Evolutionary conservation across 2,329 filamentous ascomycete genomes (phyloP), one percentile per base, ranked within the genome.

Genomic region (Aspergillus unguis): DNA sequence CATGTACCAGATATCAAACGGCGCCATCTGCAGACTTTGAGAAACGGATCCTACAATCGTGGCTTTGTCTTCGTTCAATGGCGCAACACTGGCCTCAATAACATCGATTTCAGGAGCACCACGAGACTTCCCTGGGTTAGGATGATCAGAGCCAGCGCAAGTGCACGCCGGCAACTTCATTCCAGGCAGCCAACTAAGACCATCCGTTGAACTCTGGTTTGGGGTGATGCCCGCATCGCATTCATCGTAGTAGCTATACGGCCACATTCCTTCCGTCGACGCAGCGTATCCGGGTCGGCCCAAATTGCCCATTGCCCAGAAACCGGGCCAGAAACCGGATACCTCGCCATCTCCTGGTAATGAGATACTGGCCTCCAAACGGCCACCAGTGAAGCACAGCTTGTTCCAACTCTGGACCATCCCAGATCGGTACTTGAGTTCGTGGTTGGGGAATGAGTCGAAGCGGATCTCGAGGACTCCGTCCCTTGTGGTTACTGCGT

Each of bases 321-420:
- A 86, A 69, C 86, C 86, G 38, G 86, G 86, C 86, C 86, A 89
- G 70, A 88, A 86, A 52, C 86, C 86, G 50, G 82, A 78, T 10
- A 83, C 79, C 57, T 87, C 83, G 42, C 85, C 86, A 43, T 77
- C 71, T 11, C 85, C 86, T 10, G 86, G 86, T 5, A 89, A 74
- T 3, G 85, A 88, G 48, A 88, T 83, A 62, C 83, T 86, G 23
- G 85, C 85, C 71, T 89, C 86, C 10, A 89, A 65, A 44, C 85
- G 80, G 3, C 86, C 86, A 31, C 85, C 85, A 55, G 86, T 87
- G 73, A 88, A 88, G 68, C 86, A 87, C 50, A 88, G 66, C 65
- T 87, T 82, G 67, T 88, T 88, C 85, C 85, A 88, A 8, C 83
- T 86, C 62, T 88, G 85, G 6, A 88, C 59, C 85, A 88, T 88